Base-by-base conservation (phyloP, 1,139 yeast species). In the Kluyveromyces sp. region DNA sequence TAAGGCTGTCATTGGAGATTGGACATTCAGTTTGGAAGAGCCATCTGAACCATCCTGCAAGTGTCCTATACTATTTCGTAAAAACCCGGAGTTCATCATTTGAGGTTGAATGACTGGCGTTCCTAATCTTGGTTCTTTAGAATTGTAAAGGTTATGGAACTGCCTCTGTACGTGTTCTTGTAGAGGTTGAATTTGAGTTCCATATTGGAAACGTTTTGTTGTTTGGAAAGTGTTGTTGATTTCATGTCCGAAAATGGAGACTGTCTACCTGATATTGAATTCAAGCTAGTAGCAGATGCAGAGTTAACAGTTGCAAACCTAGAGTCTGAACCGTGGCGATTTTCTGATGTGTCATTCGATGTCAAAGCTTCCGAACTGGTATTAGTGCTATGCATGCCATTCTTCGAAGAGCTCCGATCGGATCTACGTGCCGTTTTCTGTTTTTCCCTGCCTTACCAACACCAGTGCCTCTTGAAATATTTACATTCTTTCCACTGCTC, bases 151-250 rank as follows among this genome's bases (percentile, higher is more conserved):
- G 37, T 55, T 54, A 40, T 55, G 59, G 37, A 55, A 55, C 39
- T 53, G 59, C 33, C 56, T 46, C 37, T 55, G 59, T 4, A 55
- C 59, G 39, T 54, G 57, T 48, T 55, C 55, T 41, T 55, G 59
- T 39, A 55, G 43, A 21, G 57, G 43, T 54, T 53, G 47, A 54
- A 54, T 34, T 51, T 46, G 33, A 54, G 53, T 21, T 39, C 43
- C 3, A 32, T 34, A 25, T 41, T 41, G 29, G 39, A 37, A 6
- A 25, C 7, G 7, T 4, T 27, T 28, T 26, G 39, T 27, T 37
- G 39, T 10, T 37, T 37, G 10, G 39, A 25, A 7, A 37, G 27
- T 4, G 39, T 26, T 4, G 39, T n/a, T 4, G 8, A 8, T 26
- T 35, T 41, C 27, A 28, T 8, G 28, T 41, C 43, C 34, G 29